Evolutionary conservation across 2,329 filamentous ascomycete species (phyloP).

Genomic region (Pyricularia sp.): DNA sequence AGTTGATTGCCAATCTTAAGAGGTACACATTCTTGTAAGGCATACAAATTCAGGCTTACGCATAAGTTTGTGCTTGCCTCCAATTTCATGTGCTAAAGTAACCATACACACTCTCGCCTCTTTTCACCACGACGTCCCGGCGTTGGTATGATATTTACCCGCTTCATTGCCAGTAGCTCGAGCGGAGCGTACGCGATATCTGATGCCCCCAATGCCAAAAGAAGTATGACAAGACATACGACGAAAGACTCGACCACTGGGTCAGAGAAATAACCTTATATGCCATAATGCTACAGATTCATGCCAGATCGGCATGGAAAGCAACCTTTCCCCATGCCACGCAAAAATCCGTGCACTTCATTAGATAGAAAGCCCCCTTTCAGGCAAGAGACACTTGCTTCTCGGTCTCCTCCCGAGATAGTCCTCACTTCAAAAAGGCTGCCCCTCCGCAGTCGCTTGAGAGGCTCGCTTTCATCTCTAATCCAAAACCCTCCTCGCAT

Average conservation of each 20-base stretch:
- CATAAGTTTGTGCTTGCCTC: not conserved
- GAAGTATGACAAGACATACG: not conserved
- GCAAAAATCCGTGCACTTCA: too few relatives aligned
- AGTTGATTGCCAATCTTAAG: too few relatives aligned
- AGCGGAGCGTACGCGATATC: not conserved
- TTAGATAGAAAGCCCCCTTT: not conserved
- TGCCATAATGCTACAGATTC: not conserved
- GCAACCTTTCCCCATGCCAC: not conserved
- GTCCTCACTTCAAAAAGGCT: not conserved
- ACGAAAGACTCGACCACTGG: not conserved
- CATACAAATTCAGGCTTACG: not conserved
- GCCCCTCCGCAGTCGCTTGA: too few relatives aligned
- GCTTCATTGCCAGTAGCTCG: not conserved
- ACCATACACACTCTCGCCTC: not conserved
- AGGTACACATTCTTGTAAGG: too few relatives aligned
- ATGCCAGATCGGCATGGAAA: not conserved
- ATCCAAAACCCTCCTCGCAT: not conserved
- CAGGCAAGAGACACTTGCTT: not conserved
- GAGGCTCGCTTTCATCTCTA: too few relatives aligned
- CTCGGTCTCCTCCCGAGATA: not conserved
- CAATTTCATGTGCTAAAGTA: not conserved
- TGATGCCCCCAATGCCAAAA: not conserved
- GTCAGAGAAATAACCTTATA: not conserved
- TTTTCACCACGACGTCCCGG: too few relatives aligned
- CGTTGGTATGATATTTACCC: too few relatives aligned